These are phyloP conservation scores for Lentinula novae-zelandiae DNA, from an alignment of 1,284 basidiomycete species.

Conservation along the genomic window DNA sequence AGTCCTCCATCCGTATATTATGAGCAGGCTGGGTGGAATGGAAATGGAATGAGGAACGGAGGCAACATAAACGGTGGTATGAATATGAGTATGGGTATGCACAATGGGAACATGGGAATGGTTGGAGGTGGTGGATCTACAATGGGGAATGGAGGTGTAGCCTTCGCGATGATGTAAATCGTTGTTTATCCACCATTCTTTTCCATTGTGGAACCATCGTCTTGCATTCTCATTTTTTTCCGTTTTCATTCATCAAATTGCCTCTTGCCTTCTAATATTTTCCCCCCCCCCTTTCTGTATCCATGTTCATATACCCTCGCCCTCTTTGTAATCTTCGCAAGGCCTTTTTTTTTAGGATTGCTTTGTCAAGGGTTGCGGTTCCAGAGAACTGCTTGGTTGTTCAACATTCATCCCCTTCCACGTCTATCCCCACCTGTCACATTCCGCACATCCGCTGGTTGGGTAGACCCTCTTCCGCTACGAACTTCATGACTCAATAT, in stretches of 20 bases:
- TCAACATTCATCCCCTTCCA: background rate
- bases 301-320: constrained; percentile 3
- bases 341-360: background rate
- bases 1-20: constrained; percentile 2
- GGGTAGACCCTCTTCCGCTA: background rate
- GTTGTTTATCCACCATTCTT: background rate
- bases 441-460: background rate
- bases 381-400: background rate
- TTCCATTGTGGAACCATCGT: background rate
- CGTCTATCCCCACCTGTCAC: background rate
- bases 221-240: background rate
- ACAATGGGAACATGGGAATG: constrained; percentile 8
- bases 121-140: constrained; percentile 6
- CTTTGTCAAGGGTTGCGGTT: background rate
- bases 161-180: constrained; percentile 8
- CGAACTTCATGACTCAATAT: background rate
- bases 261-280: background rate
- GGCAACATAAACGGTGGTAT: background rate
- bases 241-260: background rate
- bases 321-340: background rate
- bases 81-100: constrained; percentile 1
- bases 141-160: background rate
- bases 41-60: background rate
- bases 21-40: constrained; percentile 2
- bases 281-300: background rate